A percentile compares a stretch with the other conserved stretches of the same genome.
Evolutionary conservation across 371 early-diverging fungal genomes (phyloP).

Genomic region (Nematocida parisii): DNA sequence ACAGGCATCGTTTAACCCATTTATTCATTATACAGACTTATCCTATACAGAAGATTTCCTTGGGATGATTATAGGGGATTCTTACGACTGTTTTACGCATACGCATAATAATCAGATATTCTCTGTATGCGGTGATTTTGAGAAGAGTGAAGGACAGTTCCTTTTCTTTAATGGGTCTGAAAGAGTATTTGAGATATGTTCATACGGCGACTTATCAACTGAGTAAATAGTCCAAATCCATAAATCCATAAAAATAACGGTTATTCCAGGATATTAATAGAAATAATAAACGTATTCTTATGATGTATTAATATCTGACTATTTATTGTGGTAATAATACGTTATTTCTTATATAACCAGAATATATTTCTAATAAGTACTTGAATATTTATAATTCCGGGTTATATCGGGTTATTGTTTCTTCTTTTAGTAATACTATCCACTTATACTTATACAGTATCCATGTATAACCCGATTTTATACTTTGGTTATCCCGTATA

Average conservation of each 20-base stretch:
- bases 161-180: slow-evolving; percentile 33
- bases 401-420: too few species aligned
- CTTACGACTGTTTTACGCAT: slow-evolving; percentile 41
- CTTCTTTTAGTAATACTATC: too few species aligned
- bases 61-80: slow-evolving; percentile 45
- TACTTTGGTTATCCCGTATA: not conserved
- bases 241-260: not conserved
- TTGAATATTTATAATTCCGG: too few species aligned
- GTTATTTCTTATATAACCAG: too few species aligned
- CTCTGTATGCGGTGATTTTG: slow-evolving; percentile 42
- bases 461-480: too few species aligned
- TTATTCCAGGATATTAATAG: not conserved
- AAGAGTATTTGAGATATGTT: slow-evolving; percentile 31
- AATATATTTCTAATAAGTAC: too few species aligned
- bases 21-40: slow-evolving; percentile 39
- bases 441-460: too few species aligned
- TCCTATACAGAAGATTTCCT: slow-evolving; percentile 24
- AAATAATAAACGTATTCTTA: not conserved
- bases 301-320: not conserved
- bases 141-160: slow-evolving; percentile 47
- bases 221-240: not conserved
- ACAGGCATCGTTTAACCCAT: slow-evolving; percentile 55
- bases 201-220: not conserved
- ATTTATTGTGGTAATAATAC: not conserved
- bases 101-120: slow-evolving; percentile 8